Base-by-base conservation (phyloP, 805 yeast genomes). In the Wickerhamia fluorescens region DNA sequence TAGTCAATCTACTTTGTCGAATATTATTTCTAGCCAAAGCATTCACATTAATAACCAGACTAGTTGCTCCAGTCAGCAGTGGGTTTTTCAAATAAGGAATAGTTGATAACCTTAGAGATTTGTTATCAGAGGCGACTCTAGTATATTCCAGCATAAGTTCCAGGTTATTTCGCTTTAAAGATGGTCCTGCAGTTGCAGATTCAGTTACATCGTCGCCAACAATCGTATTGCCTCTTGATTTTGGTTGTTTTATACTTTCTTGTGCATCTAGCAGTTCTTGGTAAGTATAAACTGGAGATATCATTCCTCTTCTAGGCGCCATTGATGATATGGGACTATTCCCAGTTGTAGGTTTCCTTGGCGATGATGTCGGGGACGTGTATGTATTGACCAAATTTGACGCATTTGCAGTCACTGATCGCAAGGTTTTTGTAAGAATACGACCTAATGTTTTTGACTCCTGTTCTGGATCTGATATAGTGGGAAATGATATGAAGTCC, bases 391-490 rank as follows among this genome's bases (percentile, higher is more conserved):
- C 67, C 27, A 61, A 45, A 31, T 46, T 42, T 15, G 64, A 51
- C 5, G 68, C 70, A 38, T 63, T 63, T 34, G 53, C 54, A 21
- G 68, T 63, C 16, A 63, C 70, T 30, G 61, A 51, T 20, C 66
- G 44, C 7, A 63, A 37, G 0, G 70, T 63, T 30, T 51, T 56
- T 24, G 62, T 40, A 35, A 63, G 44, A 20, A 63, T 49, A 8
- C 49, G 45, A 7, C 64, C 46, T 12, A 63, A 36, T 5, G 66
- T 52, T 34, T 51, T 49, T 30, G 51, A 36, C 11, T 53, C 58
- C 24, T 47, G 45, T 30, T 61, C 59, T 3, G 68, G 68, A 42
- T 63, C 68, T 6, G 68, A 65, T 13, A 63, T 43, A 6, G 58
- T 60, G 7, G 70, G 70, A 29, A 63, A 63, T 20, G 68, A 61